A percentile compares a stretch with the other conserved stretches of the same genome.
Conservation (phyloP, 495 filamentous ascomycete genomes). For the Talaromyces proteolyticus region DNA sequence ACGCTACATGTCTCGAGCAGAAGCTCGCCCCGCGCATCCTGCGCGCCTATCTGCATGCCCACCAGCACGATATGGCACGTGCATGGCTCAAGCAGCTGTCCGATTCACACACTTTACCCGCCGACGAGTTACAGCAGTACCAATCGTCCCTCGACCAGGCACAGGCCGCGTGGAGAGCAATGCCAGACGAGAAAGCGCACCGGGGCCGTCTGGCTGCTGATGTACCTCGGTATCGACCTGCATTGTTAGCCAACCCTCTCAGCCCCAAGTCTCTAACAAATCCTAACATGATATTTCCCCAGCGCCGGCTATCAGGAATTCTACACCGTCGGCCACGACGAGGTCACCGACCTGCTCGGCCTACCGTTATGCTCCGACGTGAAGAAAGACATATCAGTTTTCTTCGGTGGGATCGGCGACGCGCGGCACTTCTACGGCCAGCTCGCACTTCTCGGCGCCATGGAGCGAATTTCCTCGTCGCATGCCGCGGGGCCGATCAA, state of each 20-base stretch:
- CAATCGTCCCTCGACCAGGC: background rate
- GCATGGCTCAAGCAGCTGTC: slow-evolving; percentile 2
- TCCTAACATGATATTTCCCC: background rate
- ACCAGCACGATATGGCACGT: slow-evolving; percentile 1
- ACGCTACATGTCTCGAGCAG: background rate
- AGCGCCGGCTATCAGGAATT: background rate
- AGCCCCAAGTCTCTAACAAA: background rate
- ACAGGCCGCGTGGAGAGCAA: background rate
- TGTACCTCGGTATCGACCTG: background rate
- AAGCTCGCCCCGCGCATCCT: background rate
- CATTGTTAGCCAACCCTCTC: background rate
- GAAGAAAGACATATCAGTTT: background rate
- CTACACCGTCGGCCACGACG: background rate
- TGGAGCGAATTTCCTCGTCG: slow-evolving; percentile 2
- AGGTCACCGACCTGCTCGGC: slow-evolving; percentile 3
- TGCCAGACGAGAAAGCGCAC: background rate
- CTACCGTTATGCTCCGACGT: background rate
- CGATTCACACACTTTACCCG: background rate
- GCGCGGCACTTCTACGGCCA: slow-evolving; percentile 79
- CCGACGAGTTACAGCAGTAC: slow-evolving; percentile 1
- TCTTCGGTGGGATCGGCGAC: slow-evolving; percentile 41
- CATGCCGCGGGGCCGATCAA: no score
- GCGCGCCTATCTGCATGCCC: slow-evolving; percentile 2
- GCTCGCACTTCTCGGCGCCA: slow-evolving; percentile 51
- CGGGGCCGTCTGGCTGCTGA: background rate